These are phyloP conservation scores for Phyllosticta citriasiana DNA, from an alignment of 2,329 filamentous ascomycete species.

Conservation along the genomic window DNA sequence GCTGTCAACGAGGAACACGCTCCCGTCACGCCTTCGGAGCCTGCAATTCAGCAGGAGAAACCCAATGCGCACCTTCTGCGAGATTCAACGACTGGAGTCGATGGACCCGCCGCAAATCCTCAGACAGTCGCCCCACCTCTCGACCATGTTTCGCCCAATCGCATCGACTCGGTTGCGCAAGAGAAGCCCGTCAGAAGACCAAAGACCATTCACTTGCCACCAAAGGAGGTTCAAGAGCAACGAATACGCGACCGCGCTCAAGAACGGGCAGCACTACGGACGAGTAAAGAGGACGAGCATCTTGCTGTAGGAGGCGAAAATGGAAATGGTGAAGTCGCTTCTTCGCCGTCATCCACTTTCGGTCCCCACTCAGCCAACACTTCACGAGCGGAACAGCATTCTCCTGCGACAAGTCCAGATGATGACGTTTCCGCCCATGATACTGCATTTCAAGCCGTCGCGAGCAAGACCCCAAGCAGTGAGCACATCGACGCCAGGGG, in stretches of 20 bases:
- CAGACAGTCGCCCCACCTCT: not conserved
- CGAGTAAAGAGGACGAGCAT: slow-evolving; percentile 29
- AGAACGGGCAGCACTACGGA: slow-evolving; percentile 26
- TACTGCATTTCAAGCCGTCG: not conserved
- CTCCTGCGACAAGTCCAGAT: slow-evolving; percentile 65
- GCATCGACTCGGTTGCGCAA: slow-evolving; percentile 17
- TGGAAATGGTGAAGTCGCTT: slow-evolving; percentile 25
- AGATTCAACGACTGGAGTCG: not conserved
- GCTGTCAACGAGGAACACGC: slow-evolving; percentile 15
- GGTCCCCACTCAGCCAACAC: slow-evolving; percentile 63
- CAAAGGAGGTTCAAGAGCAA: slow-evolving; percentile 41
- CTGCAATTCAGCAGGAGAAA: not conserved
- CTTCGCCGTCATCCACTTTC: slow-evolving; percentile 54
- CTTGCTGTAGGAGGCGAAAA: slow-evolving; percentile 16
- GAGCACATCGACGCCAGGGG: not conserved
- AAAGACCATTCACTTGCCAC: slow-evolving; percentile 37
- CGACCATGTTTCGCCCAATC: slow-evolving; percentile 17
- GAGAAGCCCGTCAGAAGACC: slow-evolving; percentile 11
- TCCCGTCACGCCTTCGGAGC: slow-evolving; percentile 11
- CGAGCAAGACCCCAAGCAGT: not conserved
- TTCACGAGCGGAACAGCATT: slow-evolving; percentile 56
- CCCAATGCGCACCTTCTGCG: not conserved
- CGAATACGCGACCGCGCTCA: slow-evolving; percentile 31
- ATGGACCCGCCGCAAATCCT: not conserved
- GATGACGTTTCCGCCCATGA: slow-evolving; percentile 41